Evolutionary conservation across 2,329 filamentous ascomycete genomes (phyloP).

Genomic region (Penicillium sp.): DNA sequence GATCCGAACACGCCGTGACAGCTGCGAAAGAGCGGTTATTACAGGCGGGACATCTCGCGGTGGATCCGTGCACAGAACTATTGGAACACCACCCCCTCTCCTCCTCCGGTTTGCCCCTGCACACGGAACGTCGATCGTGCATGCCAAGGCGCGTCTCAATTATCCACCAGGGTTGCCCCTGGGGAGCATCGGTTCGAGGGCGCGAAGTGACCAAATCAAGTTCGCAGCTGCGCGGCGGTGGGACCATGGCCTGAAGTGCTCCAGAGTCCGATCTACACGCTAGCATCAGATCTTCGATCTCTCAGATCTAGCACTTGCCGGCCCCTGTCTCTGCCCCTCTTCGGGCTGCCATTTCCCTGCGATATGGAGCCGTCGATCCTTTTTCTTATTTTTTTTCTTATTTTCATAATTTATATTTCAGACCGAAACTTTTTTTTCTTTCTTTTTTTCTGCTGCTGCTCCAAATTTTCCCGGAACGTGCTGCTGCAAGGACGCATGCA

Average conservation of each 20-base stretch:
- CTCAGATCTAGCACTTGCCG: conserved; percentile 22
- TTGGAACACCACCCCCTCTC: conserved; percentile 16
- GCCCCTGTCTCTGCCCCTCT: not conserved
- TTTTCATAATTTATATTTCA: conserved; percentile 19
- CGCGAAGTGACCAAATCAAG: conserved; percentile 14
- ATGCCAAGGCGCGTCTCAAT: conserved; percentile 21
- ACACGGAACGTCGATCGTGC: conserved; percentile 23
- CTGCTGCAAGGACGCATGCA: conserved; percentile 27
- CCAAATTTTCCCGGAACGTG: conserved; percentile 23
- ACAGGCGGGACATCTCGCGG: conserved; percentile 6
- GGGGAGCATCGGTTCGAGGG: not conserved
- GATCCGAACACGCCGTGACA: conserved; percentile 9
- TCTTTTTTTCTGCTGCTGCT: not conserved
- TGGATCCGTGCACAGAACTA: conserved; percentile 31
- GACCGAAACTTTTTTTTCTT: no score
- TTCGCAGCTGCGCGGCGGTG: conserved; percentile 3
- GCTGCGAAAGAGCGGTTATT: conserved; percentile 12
- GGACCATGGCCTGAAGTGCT: conserved; percentile 9
- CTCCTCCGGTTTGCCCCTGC: conserved; percentile 4
- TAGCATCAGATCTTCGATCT: conserved; percentile 27
- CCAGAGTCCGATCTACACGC: conserved; percentile 19
- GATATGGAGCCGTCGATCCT: conserved; percentile 7
- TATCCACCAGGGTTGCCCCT: conserved; percentile 2
- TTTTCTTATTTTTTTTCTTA: not conserved
- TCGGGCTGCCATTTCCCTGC: not conserved